Evolutionary conservation across 768 basidiomycete species (phyloP), one percentile per base, ranked within the genome.

Genomic region (Boletus eberwhitei): DNA sequence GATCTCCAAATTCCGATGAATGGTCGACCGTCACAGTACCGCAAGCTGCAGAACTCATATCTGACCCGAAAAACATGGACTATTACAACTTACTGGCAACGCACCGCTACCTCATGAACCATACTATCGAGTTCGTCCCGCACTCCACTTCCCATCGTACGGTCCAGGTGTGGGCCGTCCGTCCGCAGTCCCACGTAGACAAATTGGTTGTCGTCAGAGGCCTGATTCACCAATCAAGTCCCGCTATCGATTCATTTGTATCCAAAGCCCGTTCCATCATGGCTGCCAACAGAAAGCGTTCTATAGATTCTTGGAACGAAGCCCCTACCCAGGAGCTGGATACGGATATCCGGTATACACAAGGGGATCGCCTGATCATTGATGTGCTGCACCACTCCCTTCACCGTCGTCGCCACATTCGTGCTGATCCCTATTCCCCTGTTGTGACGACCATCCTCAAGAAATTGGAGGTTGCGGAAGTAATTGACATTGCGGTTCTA

Each of bases 91-190:
- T 71, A 40, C 60, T 81, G 32, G 79, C 77, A 14, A 64, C 83
- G 0, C 90, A 94, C 70, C 82, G 81, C 55, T 79, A 79, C 59
- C 73, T 94, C 59, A 83, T 91, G 79, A 67, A 73, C 8, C 64
- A 78, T 19, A 63, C 80, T 2, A 42, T 73, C 9, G 71, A 80
- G 35, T 95, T 85, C 60, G 65, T 84, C 17, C 79, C 84, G 4
- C 70, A 79, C 21, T 63, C 71, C 12, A 60, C 70, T 41, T 62
- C 69, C 24, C 86, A 86, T 64, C 68, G 79, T 24, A 57, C 69
- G 21, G 70, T 71, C 4, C 82, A 84, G 53, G 70, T 59, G 1
- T 88, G 92, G 70, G 61, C 74, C 40, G 80, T 93, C 31, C 84
- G 91, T 2, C 88, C 91, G 0, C 66, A 70, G 44, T 68, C 73